phyloP scores from a whole-genome alignment of 805 yeast genomes.

The Pichia membranifaciens region DNA sequence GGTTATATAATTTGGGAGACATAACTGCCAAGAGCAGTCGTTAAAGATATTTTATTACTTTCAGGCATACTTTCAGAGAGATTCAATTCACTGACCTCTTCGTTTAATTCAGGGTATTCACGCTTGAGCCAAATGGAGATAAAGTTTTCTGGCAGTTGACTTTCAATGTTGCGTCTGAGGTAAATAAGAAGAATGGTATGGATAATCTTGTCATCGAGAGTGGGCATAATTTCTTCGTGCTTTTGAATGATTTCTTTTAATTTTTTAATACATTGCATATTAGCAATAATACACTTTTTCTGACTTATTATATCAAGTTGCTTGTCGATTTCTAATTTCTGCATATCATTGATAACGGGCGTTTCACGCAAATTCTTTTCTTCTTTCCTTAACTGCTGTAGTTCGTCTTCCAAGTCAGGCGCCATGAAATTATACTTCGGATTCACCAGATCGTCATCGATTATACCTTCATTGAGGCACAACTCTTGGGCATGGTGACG shows the following conservation, averaged over 20 bases:
- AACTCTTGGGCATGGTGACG: constrained; percentile 29
- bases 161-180: constrained; percentile 24
- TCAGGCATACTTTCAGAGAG: not conserved
- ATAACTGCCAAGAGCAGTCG: constrained; percentile 3
- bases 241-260: constrained; percentile 17
- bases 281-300: constrained; percentile 26
- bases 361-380: constrained; percentile 23
- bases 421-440: constrained; percentile 9
- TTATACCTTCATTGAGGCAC: constrained; percentile 31
- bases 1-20: constrained; percentile 1
- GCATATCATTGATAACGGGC: constrained; percentile 27
- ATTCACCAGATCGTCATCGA: constrained; percentile 24
- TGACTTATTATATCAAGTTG: constrained; percentile 21
- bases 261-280: constrained; percentile 27
- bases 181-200: constrained; percentile 39
- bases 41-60: not conserved
- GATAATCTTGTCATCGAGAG: constrained; percentile 18
- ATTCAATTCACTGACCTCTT: not conserved
- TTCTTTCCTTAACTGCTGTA: constrained; percentile 22
- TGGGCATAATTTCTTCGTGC: not conserved
- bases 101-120: constrained; percentile 29
- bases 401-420: constrained; percentile 11
- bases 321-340: constrained; percentile 22
- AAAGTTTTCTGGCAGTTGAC: constrained; percentile 38
- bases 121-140: constrained; percentile 30